These are phyloP conservation scores for Microbotryomycetes sp. DNA, from an alignment of 1,284 basidiomycete genomes.

Conservation along the genomic window DNA sequence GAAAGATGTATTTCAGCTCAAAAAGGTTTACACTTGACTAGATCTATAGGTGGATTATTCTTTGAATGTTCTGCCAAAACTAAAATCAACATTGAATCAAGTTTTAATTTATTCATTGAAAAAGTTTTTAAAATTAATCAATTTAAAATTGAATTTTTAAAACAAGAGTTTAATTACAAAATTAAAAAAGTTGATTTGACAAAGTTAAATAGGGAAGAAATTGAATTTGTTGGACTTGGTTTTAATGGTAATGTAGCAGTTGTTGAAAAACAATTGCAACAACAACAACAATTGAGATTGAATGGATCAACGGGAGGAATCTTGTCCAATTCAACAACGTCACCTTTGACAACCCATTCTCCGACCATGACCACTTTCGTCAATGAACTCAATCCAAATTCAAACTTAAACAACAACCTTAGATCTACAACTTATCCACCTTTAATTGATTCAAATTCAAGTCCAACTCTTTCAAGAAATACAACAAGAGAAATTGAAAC, in stretches of 20 bases:
- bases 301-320: no score
- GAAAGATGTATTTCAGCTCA: constrained; percentile 8
- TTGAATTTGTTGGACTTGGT: neutral
- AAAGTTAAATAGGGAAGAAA: no score
- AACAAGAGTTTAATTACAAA: neutral
- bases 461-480: no score
- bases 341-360: no score
- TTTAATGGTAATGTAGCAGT: constrained; percentile 21
- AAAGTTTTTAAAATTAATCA: neutral
- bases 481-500: no score
- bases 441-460: no score
- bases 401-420: no score
- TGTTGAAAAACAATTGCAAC: constrained; percentile 6
- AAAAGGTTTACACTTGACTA: constrained; percentile 12
- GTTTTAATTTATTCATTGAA: constrained; percentile 15
- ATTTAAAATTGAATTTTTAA: constrained; percentile 1
- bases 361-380: no score
- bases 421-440: no score
- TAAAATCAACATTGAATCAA: constrained; percentile 23
- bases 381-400: no score
- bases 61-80: constrained; percentile 21
- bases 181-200: constrained; percentile 9
- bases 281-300: no score
- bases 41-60: constrained; percentile 23
- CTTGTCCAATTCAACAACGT: no score